Percentiles rank a stretch among this genome's conserved stretches.
phyloP scores from a whole-genome alignment of 306 rosid genomes.

The Phaseolus lunatus region DNA sequence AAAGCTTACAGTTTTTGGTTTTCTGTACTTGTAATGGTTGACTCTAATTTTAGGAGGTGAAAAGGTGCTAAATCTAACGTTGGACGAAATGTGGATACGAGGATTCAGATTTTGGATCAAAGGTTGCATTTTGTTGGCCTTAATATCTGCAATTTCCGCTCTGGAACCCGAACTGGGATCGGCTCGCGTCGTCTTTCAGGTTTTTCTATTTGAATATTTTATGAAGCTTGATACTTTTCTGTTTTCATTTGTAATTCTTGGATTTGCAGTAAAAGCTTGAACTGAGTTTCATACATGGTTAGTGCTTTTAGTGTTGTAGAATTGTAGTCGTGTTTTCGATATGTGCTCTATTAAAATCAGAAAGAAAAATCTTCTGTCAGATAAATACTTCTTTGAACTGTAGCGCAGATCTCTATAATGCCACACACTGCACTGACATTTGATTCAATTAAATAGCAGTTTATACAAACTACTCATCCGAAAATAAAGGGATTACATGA shows the following conservation, averaged over 20 bases:
- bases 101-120: conserved; percentile 40
- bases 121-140: conserved; percentile 41
- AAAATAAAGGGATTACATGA: too few species aligned
- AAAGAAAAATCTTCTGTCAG: too few species aligned
- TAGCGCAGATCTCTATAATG: too few species aligned
- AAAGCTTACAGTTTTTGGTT: not conserved
- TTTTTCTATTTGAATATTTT: conserved; percentile 37
- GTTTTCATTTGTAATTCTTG: not conserved
- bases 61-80: conserved; percentile 37
- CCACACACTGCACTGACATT: too few species aligned
- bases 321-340: not conserved
- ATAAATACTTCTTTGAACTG: too few species aligned
- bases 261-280: conserved; percentile 31
- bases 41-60: conserved; percentile 36
- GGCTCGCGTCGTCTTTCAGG: conserved; percentile 88
- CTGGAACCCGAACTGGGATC: conserved; percentile 72
- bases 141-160: conserved; percentile 37
- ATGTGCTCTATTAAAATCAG: not conserved
- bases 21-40: conserved; percentile 38
- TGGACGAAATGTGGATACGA: conserved; percentile 51
- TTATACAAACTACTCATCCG: too few species aligned
- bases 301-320: conserved; percentile 8
- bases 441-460: too few species aligned
- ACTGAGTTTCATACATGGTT: conserved; percentile 3
- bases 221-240: not conserved